Evolutionary conservation across 2,329 filamentous ascomycete genomes (phyloP), one percentile per base, ranked within the genome.

Genomic region (Trichoderma sp.): DNA sequence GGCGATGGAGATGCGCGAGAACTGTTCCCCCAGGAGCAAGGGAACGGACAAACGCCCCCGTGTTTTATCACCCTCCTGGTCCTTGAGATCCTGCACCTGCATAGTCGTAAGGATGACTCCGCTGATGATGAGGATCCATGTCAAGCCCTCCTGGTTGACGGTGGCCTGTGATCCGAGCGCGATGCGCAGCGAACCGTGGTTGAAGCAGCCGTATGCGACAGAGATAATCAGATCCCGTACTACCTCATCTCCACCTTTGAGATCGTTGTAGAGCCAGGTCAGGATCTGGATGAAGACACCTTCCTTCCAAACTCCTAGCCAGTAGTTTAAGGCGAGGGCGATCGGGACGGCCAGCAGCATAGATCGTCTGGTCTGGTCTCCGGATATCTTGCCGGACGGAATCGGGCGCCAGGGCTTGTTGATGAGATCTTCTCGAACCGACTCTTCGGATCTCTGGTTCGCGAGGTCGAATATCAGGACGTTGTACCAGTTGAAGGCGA

Each of bases 261-360:
- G 79, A 38, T 86, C 84, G 75, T 86, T 86, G 78, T 87, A 86
- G 60, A 83, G 78, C 80, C 81, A 84, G 0, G 79, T 82, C 27
- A 82, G 56, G 1, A 80, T 53, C 18, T 82, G 65, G 4, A 86
- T 75, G 2, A 81, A 53, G 1, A 80, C 75, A 5, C 79, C 80
- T 59, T 84, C 81, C 12, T 77, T 67, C n/a, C 76, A 75, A 3
- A 77, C 79, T 6, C 80, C 81, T 6, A 83, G 71, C 3, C 56
- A 18, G 41, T 77, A 77, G 74, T 75, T 80, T 31, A 82, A 35
- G 18, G 74, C 76, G 16, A 78, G 16, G 5, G 79, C 81, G 9
- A 82, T 75, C 6, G 77, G 60, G 0, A 64, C 21, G 11, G 77
- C 60, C 0, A 60, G 8, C 0, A 84, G 73, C 24, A 83, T 65